phyloP scores from a whole-genome alignment of 140 eudicot species.

The Oenanthe javanica region DNA sequence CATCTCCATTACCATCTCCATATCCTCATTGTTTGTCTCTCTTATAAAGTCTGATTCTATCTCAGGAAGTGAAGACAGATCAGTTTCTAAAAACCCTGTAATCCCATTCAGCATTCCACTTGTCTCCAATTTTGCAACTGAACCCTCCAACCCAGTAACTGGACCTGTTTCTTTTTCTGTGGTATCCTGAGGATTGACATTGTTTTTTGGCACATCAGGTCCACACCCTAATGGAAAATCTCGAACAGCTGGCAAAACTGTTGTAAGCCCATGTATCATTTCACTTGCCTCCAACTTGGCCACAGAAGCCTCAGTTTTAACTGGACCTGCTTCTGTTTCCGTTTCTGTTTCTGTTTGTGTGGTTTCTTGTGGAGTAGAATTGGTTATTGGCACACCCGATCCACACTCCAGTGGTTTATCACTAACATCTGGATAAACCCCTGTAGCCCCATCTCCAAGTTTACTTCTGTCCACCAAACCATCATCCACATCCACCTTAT shows the following conservation, averaged over 20 bases:
- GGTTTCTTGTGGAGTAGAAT: not conserved
- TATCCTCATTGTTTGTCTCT: conserved; percentile 1
- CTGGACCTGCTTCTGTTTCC: not conserved
- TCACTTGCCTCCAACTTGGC: not conserved
- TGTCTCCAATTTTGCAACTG: not conserved
- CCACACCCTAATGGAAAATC: not conserved
- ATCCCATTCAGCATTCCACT: not conserved
- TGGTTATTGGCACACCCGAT: not conserved
- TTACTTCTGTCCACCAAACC: not conserved
- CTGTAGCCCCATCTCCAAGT: conserved; percentile 14
- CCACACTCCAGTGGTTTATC: not conserved
- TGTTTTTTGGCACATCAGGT: not conserved
- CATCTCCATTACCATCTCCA: conserved; percentile 3
- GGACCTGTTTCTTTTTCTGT: not conserved
- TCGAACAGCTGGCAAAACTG: not conserved
- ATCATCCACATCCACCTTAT: not conserved
- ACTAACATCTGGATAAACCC: not conserved
- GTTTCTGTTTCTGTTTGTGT: not conserved
- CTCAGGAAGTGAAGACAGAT: not conserved
- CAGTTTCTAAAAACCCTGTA: not conserved
- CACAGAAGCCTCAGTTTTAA: not conserved
- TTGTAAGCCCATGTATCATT: not conserved
- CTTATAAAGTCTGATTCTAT: not conserved
- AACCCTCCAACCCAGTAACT: not conserved
- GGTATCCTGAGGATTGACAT: not conserved